Percentiles rank a stretch among this genome's conserved stretches.
These are phyloP conservation scores for Cenchrus purpureus DNA, from an alignment of 176 grass and related monocot species.

Conservation along the genomic window DNA sequence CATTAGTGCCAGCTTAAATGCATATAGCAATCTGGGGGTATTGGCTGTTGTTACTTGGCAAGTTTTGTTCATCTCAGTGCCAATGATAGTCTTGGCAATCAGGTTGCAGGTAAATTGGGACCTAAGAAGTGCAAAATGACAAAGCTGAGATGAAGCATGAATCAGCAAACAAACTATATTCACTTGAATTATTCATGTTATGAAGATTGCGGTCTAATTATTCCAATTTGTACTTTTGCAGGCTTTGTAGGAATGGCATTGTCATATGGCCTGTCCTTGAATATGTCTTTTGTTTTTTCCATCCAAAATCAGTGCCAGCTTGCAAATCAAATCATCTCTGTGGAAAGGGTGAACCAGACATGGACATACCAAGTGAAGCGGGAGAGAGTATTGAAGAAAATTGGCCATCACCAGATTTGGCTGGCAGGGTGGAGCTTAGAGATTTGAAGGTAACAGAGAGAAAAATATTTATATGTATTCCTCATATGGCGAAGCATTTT, in stretches of 20 bases:
- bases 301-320: conserved; percentile 91
- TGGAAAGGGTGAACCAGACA: conserved; percentile 91
- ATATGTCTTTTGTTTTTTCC: conserved; percentile 61
- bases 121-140: background rate
- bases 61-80: too few species aligned
- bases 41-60: too few species aligned
- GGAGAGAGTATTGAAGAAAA: conserved; percentile 68
- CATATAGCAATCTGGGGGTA: too few species aligned
- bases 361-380: conserved; percentile 80
- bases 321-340: conserved; percentile 86
- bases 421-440: conserved; percentile 72
- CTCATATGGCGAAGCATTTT: background rate
- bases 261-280: conserved; percentile 93
- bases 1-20: too few species aligned
- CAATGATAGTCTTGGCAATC: too few species aligned
- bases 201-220: conserved; percentile 4
- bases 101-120: background rate
- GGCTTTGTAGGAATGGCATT: conserved; percentile 95
- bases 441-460: conserved; percentile 71
- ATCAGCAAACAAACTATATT: background rate
- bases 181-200: background rate
- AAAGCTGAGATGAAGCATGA: background rate
- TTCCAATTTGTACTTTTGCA: conserved; percentile 34
- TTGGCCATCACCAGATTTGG: conserved; percentile 63
- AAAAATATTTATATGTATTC: conserved; percentile 28